Base-by-base conservation (phyloP, 1,139 yeast species). In the Yarrowia galli region DNA sequence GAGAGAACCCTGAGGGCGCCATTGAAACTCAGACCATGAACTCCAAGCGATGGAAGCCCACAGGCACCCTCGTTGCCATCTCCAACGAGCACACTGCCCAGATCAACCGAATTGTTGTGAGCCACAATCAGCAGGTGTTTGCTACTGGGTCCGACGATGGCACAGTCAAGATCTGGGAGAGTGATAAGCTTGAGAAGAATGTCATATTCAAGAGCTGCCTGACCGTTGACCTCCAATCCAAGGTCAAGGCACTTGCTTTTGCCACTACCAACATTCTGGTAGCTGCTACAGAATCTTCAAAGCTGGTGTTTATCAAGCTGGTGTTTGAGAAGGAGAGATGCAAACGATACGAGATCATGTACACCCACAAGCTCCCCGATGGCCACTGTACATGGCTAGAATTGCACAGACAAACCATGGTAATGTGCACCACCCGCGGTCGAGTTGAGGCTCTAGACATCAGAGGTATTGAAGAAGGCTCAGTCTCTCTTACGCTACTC, bases 121-220 rank as follows among this genome's bases (percentile, higher is more conserved):
- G 80, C 13, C 89, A 92, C 0, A 87, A 89, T 54, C 84, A 86
- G 23, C 85, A 85, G 49, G 89, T 85, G 72, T 88, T 95, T 72
- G 80, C 92, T 2, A 88, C 96, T 0, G 97, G 93, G 3, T 90
- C 96, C 5, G 89, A 87, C 58, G 83, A 84, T 64, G 98, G 98
- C 0, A 73, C 79, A 2, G 74, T 95, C 58, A 88, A 86, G 71
- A 78, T 95, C 0, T 95, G 98, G 98, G 97, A 92, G 73, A 79
- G 88, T 1, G 75, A 80, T 16, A 85, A 87, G 69, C 78, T 93
- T 56, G 92, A 88, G 68, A 85, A 84, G 70, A 89, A 88, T 67
- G 87, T 88, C 1, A 82, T 87, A 3, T 86, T 88, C 56, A 82
- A 85, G 35, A 84, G 97, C 0, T 81, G 85, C 9, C 75, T 74